These are phyloP conservation scores for Boechera divaricarpa DNA, from an alignment of 345 rosid genomes.

Conservation along the genomic window DNA sequence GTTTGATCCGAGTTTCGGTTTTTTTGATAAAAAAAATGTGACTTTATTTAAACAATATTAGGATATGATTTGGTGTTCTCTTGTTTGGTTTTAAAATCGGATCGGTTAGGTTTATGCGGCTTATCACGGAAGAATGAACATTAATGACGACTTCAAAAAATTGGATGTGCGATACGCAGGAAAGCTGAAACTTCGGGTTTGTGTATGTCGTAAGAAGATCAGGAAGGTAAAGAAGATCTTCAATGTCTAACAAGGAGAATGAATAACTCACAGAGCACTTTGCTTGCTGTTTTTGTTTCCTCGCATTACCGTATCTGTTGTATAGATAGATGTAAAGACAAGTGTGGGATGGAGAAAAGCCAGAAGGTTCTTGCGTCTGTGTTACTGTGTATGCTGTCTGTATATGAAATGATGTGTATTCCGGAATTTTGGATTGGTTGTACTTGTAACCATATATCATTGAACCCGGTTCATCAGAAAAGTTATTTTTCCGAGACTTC, in stretches of 20 bases:
- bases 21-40: not conserved
- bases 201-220: constrained; percentile 80
- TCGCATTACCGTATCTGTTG: constrained; percentile 31
- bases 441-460: constrained; percentile 29
- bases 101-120: not conserved
- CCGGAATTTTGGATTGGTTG: constrained; percentile 30
- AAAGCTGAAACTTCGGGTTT: constrained; percentile 77
- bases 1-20: not conserved
- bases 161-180: constrained; percentile 51
- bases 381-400: constrained; percentile 17
- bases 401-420: constrained; percentile 32
- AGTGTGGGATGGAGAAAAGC: constrained; percentile 29
- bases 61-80: constrained; percentile 2
- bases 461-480: constrained; percentile 18
- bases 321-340: constrained; percentile 39
- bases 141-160: not conserved
- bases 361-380: not conserved
- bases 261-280: not conserved
- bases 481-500: not conserved
- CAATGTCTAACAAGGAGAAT: constrained; percentile 42
- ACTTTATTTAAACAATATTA: not conserved
- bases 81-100: not conserved
- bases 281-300: constrained; percentile 12
- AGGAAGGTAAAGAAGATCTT: constrained; percentile 94
- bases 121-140: not conserved